Conservation (phyloP, 164 flowering plant species). For the Magnolia sinica region DNA sequence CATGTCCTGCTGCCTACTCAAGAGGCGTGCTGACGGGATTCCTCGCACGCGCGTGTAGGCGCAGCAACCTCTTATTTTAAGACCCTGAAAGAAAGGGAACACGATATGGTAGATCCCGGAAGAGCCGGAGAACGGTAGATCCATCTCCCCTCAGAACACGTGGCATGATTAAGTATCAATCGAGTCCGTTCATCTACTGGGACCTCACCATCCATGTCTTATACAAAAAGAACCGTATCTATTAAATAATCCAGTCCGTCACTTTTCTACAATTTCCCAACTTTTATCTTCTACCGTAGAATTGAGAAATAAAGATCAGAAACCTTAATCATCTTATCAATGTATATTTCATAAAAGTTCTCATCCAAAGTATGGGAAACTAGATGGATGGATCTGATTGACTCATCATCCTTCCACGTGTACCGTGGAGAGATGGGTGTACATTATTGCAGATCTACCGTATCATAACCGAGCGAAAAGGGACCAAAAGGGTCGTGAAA, state of each 20-base stretch:
- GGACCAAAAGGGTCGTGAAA: slow-evolving; percentile 13
- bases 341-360: no score
- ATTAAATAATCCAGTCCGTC: no score
- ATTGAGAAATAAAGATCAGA: no score
- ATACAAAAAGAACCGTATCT: no score
- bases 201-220: background rate
- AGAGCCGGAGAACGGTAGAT: background rate
- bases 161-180: background rate
- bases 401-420: no score
- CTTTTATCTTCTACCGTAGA: no score
- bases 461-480: background rate
- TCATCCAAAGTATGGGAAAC: no score
- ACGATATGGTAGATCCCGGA: background rate
- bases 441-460: slow-evolving; percentile 24
- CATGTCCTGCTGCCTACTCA: background rate
- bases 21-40: background rate
- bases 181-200: background rate
- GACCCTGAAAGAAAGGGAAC: background rate
- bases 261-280: no score
- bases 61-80: background rate
- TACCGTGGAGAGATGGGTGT: no score
- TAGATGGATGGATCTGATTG: no score
- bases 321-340: no score
- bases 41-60: background rate
- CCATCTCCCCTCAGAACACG: background rate